A percentile compares a stretch with the other conserved stretches of the same genome.
phyloP scores from a whole-genome alignment of 345 rosid genomes.

The Lepidium didymum region DNA sequence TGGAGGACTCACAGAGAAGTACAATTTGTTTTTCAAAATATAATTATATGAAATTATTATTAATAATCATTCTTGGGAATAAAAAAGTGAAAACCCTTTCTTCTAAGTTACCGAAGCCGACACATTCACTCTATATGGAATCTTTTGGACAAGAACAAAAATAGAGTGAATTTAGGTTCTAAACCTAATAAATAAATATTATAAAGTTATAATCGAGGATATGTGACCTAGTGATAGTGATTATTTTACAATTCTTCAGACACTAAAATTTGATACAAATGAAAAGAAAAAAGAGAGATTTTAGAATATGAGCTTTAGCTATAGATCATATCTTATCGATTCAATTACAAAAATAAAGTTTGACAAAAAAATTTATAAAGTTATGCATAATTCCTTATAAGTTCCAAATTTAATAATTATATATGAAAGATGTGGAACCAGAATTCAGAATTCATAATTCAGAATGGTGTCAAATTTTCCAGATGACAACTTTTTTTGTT shows the following conservation, averaged over 20 bases:
- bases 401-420: background rate
- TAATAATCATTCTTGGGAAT: background rate
- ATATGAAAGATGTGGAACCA: background rate
- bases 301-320: too few species aligned
- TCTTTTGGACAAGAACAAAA: too few species aligned
- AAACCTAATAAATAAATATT: background rate
- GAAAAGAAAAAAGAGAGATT: too few species aligned
- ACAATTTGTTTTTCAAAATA: background rate
- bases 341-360: too few species aligned
- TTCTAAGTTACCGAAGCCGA: conserved; percentile 6
- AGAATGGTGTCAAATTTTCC: background rate
- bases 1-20: background rate
- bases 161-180: too few species aligned
- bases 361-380: too few species aligned
- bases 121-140: background rate
- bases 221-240: too few species aligned
- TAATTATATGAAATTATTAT: background rate
- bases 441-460: background rate
- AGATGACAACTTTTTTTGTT: background rate
- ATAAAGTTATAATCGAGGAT: too few species aligned
- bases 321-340: too few species aligned
- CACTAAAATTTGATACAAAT: too few species aligned
- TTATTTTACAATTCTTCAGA: too few species aligned
- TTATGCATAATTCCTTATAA: background rate
- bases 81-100: conserved; percentile 15